Evolutionary conservation across 768 basidiomycete genomes (phyloP), one percentile per base, ranked within the genome.

Genomic region (Clathrus columnatus): DNA sequence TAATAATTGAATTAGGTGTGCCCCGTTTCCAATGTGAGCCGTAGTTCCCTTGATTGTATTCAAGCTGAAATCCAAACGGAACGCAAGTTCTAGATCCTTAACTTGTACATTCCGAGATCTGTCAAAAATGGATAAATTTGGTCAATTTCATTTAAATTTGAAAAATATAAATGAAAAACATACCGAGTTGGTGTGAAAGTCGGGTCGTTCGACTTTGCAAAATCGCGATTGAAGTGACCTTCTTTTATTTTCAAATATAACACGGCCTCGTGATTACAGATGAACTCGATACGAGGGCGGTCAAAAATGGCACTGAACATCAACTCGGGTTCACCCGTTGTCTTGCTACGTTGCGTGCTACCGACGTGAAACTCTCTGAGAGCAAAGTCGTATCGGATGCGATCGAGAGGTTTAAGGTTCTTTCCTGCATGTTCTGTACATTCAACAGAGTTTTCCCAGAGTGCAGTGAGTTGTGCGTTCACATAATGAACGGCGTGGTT

Each of bases 221-320:
- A 57, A 21, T 69, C 63, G 41, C 60, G 57, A 24, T 62, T 58
- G 57, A 61, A 62, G 42, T 65, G 61, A 23, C 65, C 66, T 21
- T 58, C 51, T 6, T 51, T 48, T 36, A 68, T 48, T n/a, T 43
- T 60, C 10, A 70, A 50, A 18, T 51, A 56, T 18, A 70, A 59
- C 47, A 70, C 54, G 1, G 56, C 67, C 26, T 70, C 68, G 44
- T 70, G 69, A 52, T 67, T 68, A 54, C 69, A 68, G 43, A 70
- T 62, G 57, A 70, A 68, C 27, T 65, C 58, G 26, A 70, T 57
- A 17, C 53, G 29, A 10, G 69, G 69, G 16, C 45, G 16, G 7
- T 43, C 59, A 52, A 63, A 63, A 17, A 43, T 21, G 26, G 62
- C 62, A 32, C 30, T 60, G 53, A 63, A 62, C 36, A 30, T 21